Evolutionary conservation across 1,284 basidiomycete species (phyloP).

Genomic region (Thelephora terrestris): DNA sequence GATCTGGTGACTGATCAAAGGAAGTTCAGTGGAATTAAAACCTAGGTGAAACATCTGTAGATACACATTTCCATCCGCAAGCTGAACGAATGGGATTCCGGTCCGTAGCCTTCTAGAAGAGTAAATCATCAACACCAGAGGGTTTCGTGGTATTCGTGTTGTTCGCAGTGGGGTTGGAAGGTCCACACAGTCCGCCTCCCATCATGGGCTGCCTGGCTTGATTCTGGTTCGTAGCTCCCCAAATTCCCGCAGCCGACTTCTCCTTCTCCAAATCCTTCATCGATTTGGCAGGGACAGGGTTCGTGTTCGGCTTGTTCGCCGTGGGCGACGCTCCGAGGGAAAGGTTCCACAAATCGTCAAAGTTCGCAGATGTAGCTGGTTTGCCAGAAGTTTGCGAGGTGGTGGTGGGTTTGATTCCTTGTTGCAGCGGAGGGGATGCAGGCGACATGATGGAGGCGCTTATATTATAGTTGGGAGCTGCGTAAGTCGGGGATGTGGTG

Average conservation of each 20-base stretch:
- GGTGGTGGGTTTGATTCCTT: slow-evolving; percentile 12
- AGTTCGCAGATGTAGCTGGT: slow-evolving; percentile 29
- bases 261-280: slow-evolving; percentile 85
- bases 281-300: slow-evolving; percentile 45
- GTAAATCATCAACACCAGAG: slow-evolving; percentile 24
- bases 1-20: too few relatives aligned
- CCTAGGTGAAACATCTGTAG: too few relatives aligned
- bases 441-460: slow-evolving; percentile 1
- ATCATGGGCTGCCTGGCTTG: slow-evolving; percentile 17
- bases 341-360: slow-evolving; percentile 89
- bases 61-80: too few relatives aligned
- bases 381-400: slow-evolving; percentile 15
- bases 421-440: slow-evolving; percentile 13
- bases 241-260: slow-evolving; percentile 69
- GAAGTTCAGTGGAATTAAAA: too few relatives aligned
- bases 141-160: slow-evolving; percentile 13
- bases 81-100: too few relatives aligned
- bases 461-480: slow-evolving; percentile 1
- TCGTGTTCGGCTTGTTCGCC: slow-evolving; percentile 13
- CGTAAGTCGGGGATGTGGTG: slow-evolving; percentile 4
- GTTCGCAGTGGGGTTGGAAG: slow-evolving; percentile 24
- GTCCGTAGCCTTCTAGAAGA: slow-evolving; percentile 15
- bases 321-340: slow-evolving; percentile 47
- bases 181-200: slow-evolving; percentile 33
- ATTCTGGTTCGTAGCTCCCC: slow-evolving; percentile 42